phyloP scores from a whole-genome alignment of 805 yeast species.

The Yamadazyma ubonensis region DNA sequence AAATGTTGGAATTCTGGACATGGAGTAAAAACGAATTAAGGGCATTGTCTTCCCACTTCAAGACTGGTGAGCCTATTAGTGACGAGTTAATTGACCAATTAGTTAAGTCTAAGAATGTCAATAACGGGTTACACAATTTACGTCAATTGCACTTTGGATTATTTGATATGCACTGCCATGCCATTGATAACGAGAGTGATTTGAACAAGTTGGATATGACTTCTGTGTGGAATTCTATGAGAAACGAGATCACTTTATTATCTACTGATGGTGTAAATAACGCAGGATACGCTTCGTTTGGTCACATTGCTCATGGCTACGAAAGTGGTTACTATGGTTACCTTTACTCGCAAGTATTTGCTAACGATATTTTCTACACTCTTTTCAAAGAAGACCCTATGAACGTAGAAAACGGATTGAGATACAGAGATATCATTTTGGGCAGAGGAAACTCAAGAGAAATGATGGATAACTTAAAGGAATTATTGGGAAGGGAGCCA shows the following conservation, averaged over 20 bases:
- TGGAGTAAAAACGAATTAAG: constrained; percentile 68
- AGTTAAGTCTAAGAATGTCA: constrained; percentile 67
- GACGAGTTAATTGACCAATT: constrained; percentile 58
- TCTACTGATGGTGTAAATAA: constrained; percentile 46
- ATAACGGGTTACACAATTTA: constrained; percentile 67
- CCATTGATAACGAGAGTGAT: constrained; percentile 35
- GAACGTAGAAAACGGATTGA: constrained; percentile 57
- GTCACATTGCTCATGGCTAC: constrained; percentile 79
- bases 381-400: constrained; percentile 68
- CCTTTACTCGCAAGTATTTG: constrained; percentile 82
- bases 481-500: constrained; percentile 75
- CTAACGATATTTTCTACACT: constrained; percentile 76
- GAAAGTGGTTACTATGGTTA: constrained; percentile 87
- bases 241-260: constrained; percentile 61
- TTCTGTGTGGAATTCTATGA: constrained; percentile 61
- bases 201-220: constrained; percentile 48
- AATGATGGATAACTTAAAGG: constrained; percentile 60
- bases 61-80: constrained; percentile 55
- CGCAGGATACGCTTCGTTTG: constrained; percentile 75
- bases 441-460: constrained; percentile 74
- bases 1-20: constrained; percentile 85
- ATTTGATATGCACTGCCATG: constrained; percentile 74
- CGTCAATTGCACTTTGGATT: constrained; percentile 78
- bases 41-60: constrained; percentile 63
- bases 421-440: constrained; percentile 68